These are phyloP conservation scores for Vitis vinifera DNA, from an alignment of 164 flowering plant genomes.

Conservation along the genomic window ASM3070453v1 NC_081823.1:5381501-5382000, in stretches of 20 bases:
- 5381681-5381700: neutral
- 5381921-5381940: conserved; percentile 80
- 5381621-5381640: conserved; percentile 99
- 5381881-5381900: conserved; percentile 87
- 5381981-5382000: neutral
- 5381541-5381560: conserved; percentile 66
- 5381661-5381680: neutral
- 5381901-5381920: conserved; percentile 82
- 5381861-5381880: conserved; percentile 91
- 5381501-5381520: conserved; percentile 98
- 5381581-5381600: conserved; percentile 86
- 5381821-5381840: conserved; percentile 37
- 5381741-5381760: conserved; percentile 91
- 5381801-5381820: conserved; percentile 40
- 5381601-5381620: conserved; percentile 70
- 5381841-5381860: conserved; percentile 72
- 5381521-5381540: conserved; percentile 99
- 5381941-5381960: conserved; percentile 83
- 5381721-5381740: neutral
- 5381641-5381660: neutral
- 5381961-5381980: conserved; percentile 48
- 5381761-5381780: conserved; percentile 91
- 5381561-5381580: conserved; percentile 90
- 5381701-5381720: neutral
- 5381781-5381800: conserved; percentile 70